Conservation (phyloP, 176 grass and related monocot genomes). For the Rhipidocladum racemiflorum region DNA sequence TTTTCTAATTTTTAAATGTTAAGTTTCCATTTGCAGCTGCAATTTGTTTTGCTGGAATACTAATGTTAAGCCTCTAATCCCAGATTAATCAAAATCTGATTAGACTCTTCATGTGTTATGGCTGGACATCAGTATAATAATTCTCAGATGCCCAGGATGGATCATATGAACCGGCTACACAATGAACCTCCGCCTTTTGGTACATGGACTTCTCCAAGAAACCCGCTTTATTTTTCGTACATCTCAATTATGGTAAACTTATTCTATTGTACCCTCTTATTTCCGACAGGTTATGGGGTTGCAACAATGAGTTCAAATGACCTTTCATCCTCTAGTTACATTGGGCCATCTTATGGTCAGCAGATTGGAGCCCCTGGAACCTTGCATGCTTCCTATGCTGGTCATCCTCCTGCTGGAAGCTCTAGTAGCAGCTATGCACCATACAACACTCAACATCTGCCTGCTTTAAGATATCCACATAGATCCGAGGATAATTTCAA, state of each 20-base stretch:
- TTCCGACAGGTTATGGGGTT: slow-evolving; percentile 23
- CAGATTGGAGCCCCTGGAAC: slow-evolving; percentile 34
- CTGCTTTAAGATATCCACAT: slow-evolving; percentile 37
- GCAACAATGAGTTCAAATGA: slow-evolving; percentile 36
- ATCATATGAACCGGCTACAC: slow-evolving; percentile 34
- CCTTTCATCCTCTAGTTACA: slow-evolving; percentile 31
- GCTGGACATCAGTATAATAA: slow-evolving; percentile 46
- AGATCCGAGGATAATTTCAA: slow-evolving; percentile 42
- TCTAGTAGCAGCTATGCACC: slow-evolving; percentile 43
- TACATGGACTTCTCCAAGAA: slow-evolving; percentile 25
- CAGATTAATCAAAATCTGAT: slow-evolving; percentile 32
- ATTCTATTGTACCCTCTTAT: slow-evolving; percentile 22
- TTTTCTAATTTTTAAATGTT: background rate
- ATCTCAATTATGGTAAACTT: slow-evolving; percentile 15
- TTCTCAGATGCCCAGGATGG: slow-evolving; percentile 38
- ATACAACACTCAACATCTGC: slow-evolving; percentile 26
- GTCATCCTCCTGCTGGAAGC: slow-evolving; percentile 44
- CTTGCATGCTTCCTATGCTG: slow-evolving; percentile 34
- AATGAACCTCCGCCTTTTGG: slow-evolving; percentile 49
- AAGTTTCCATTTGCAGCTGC: slow-evolving; percentile 1
- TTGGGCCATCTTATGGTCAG: slow-evolving; percentile 32
- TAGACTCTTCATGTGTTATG: slow-evolving; percentile 34
- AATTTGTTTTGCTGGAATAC: slow-evolving; percentile 18
- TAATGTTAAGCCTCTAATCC: slow-evolving; percentile 16
- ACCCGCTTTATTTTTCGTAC: background rate